Base-by-base conservation (phyloP, 208 protist species). In the Trypanosoma caninum region DNA sequence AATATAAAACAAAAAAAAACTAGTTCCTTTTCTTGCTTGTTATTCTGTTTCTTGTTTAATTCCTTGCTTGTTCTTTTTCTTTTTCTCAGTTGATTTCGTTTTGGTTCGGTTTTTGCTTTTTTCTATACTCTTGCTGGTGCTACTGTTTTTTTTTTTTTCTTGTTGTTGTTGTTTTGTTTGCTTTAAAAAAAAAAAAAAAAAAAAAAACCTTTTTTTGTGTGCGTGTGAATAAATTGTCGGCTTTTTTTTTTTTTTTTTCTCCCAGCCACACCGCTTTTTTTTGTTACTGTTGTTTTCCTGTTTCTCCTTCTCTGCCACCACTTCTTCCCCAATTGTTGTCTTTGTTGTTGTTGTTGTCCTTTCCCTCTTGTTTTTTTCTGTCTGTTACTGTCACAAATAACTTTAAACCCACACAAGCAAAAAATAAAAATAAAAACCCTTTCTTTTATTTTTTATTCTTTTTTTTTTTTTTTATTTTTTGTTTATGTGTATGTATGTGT, bases 281-380 rank as follows among this genome's bases (percentile, higher is more conserved):
- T 25, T 38, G 3, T 25, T 28, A 41, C 20, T 61, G 38, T 61
- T 52, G 44, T 40, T 54, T 25, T 42, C 18, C 31, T 47, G 20
- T 65, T 65, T 23, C 37, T 20, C n/a, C 14, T 55, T 35, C 7
- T 13, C 18, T 44, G 3, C 13, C 37, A 8, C 10, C 51, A 11
- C 37, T 48, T 59, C 40, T 52, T 14, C 20, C 28, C 27, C 8
- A 27, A 40, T 33, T 18, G 37, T 11, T n/a, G 22, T 53, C 37
- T 13, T 23, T 54, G 8, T 44, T 1, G 9, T 42, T 50, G 31
- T 52, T 59, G 37, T 53, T 53, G 20, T 35, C 54, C 53, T 52
- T 69, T 68, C 20, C 44, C 25, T 60, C 58, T 53, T 27, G 59
- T 25, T 51, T 61, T 55, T 54, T 20, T n/a, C 30, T 42, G 16